Evolutionary conservation across 176 grass and related monocot genomes (phyloP).

Genomic region (Echinochloa phyllopogon): DNA sequence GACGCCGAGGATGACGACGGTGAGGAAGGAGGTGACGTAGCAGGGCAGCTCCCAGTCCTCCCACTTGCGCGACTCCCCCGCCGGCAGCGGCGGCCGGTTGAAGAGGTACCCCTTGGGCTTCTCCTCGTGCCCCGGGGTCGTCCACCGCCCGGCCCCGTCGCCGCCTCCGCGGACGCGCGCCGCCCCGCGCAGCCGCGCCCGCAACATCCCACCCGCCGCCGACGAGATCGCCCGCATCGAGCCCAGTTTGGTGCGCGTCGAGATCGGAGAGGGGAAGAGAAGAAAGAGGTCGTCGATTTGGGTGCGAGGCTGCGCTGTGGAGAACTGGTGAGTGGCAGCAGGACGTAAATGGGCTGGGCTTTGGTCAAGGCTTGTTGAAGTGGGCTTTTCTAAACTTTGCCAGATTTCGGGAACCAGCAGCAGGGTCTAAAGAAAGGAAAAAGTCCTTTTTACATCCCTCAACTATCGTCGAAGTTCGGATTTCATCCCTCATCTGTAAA

Average conservation of each 20-base stretch:
- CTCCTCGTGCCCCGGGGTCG: constrained; percentile 72
- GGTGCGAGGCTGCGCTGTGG: constrained; percentile 19
- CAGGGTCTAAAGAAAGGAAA: too few species aligned
- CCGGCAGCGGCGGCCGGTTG: constrained; percentile 65
- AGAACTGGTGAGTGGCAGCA: not conserved
- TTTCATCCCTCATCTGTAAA: too few species aligned
- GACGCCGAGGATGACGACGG: constrained; percentile 96
- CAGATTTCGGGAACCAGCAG: too few species aligned
- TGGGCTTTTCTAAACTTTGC: not conserved
- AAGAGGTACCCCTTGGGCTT: constrained; percentile 76
- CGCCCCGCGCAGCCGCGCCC: constrained; percentile 48
- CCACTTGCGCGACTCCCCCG: constrained; percentile 81
- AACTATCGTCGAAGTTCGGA: too few species aligned
- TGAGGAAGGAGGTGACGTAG: constrained; percentile 96
- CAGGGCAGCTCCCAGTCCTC: constrained; percentile 97
- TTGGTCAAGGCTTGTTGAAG: not conserved
- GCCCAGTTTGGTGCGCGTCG: constrained; percentile 29
- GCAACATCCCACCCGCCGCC: constrained; percentile 68
- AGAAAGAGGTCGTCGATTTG: constrained; percentile 40
- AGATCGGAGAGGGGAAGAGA: constrained; percentile 40
- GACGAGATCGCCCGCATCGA: constrained; percentile 70
- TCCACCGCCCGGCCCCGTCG: constrained; percentile 80
- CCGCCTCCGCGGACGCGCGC: constrained; percentile 57
- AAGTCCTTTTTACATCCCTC: too few species aligned
- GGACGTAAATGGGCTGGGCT: constrained; percentile 12